Evolutionary conservation across 768 basidiomycete species (phyloP).

Genomic region (Suillus subluteus): DNA sequence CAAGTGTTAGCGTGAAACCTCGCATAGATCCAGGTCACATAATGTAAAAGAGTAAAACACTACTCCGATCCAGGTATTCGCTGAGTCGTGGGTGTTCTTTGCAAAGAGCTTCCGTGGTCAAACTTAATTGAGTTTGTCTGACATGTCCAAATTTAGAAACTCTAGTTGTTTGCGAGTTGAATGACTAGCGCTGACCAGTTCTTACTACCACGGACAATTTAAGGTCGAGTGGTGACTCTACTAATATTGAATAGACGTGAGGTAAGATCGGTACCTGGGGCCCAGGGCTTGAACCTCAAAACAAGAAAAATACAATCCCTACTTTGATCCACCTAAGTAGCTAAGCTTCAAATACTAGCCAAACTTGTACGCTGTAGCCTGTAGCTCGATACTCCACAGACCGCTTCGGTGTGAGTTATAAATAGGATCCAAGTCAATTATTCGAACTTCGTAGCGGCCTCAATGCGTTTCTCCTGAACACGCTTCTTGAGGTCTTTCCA

Average conservation of each 20-base stretch:
- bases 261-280: not conserved
- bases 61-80: not conserved
- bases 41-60: not conserved
- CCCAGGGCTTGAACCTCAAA: not conserved
- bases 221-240: not conserved
- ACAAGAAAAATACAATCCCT: not conserved
- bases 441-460: slow-evolving; percentile 78
- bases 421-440: slow-evolving; percentile 25
- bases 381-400: not conserved
- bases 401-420: not conserved
- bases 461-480: slow-evolving; percentile 70
- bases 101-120: not conserved
- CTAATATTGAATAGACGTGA: not conserved
- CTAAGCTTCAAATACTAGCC: not conserved
- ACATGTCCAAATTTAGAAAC: not conserved
- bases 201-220: not conserved
- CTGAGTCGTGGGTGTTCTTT: not conserved
- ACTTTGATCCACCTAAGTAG: too few species aligned
- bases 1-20: not conserved
- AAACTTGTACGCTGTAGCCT: not conserved
- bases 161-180: not conserved
- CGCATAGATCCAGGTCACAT: not conserved
- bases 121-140: too few species aligned
- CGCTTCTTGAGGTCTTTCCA: slow-evolving; percentile 56
- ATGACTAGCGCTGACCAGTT: not conserved